Evolutionary conservation across 1,284 basidiomycete species (phyloP).

Genomic region (Lentinus polychrous): DNA sequence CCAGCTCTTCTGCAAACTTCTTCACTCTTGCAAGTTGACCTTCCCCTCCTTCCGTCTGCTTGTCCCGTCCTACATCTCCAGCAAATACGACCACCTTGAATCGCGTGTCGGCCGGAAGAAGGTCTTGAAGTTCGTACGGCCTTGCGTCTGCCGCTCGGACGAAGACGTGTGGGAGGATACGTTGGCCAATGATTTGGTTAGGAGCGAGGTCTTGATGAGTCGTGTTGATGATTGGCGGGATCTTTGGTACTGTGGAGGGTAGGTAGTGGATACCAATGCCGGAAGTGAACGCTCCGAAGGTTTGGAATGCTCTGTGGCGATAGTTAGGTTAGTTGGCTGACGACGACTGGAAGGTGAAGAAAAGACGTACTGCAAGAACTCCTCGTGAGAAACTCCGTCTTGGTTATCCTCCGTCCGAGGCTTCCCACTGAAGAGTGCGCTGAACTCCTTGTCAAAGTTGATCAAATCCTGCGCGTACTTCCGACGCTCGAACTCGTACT

Average conservation of each 20-base stretch:
- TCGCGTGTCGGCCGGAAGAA: constrained; percentile 52
- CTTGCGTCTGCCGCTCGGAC: constrained; percentile 58
- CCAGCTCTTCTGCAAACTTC: constrained; percentile 7
- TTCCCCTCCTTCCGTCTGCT: too few species aligned
- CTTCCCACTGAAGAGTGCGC: constrained; percentile 72
- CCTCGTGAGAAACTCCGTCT: constrained; percentile 60
- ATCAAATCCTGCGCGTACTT: constrained; percentile 79
- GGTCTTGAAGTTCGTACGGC: constrained; percentile 61
- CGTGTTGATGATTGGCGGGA: constrained; percentile 32
- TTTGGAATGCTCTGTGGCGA: constrained; percentile 44
- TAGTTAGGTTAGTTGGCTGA: background rate
- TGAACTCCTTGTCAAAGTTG: constrained; percentile 71
- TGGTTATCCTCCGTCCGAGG: constrained; percentile 48
- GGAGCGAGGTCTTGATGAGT: constrained; percentile 38
- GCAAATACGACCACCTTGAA: constrained; percentile 19
- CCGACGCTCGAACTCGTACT: constrained; percentile 70
- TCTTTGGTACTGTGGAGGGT: constrained; percentile 28
- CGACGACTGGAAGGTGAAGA: background rate
- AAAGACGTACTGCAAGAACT: constrained; percentile 48
- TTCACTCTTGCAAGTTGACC: constrained; percentile 1
- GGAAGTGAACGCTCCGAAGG: constrained; percentile 51
- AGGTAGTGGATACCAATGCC: constrained; percentile 60
- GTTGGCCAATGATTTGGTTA: constrained; percentile 48
- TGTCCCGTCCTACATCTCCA: constrained; percentile 9
- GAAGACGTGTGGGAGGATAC: constrained; percentile 52